These are phyloP conservation scores for Thelonectria olida DNA, from an alignment of 2,329 filamentous ascomycete species.

Conservation along the genomic window DNA sequence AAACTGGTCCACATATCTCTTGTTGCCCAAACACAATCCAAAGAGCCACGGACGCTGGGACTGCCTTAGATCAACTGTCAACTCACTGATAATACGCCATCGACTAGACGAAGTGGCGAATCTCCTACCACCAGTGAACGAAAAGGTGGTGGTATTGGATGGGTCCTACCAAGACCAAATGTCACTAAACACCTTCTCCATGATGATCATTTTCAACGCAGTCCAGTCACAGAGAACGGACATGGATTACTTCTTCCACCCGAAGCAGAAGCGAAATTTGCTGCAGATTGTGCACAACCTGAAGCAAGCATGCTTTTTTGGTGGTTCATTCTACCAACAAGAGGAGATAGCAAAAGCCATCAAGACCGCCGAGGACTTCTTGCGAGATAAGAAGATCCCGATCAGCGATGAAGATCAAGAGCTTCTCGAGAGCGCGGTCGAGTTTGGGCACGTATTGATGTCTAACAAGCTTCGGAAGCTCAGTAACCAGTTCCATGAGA, in stretches of 20 bases:
- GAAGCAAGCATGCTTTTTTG: slow-evolving; percentile 85
- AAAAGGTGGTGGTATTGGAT: slow-evolving; percentile 77
- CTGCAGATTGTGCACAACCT: slow-evolving; percentile 79
- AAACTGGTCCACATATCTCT: slow-evolving; percentile 79
- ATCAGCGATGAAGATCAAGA: slow-evolving; percentile 69
- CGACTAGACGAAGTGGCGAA: slow-evolving; percentile 73
- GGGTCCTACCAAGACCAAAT: slow-evolving; percentile 87
- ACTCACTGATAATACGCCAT: slow-evolving; percentile 85
- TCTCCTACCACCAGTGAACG: slow-evolving; percentile 76
- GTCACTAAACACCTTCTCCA: slow-evolving; percentile 84
- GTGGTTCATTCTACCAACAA: slow-evolving; percentile 77
- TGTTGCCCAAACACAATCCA: slow-evolving; percentile 62
- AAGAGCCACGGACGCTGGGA: slow-evolving; percentile 65
- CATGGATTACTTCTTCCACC: slow-evolving; percentile 89
- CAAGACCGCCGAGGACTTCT: slow-evolving; percentile 72
- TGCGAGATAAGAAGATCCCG: slow-evolving; percentile 67
- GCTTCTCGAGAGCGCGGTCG: slow-evolving; percentile 72
- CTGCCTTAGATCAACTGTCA: slow-evolving; percentile 75
- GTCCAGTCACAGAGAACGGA: slow-evolving; percentile 88
- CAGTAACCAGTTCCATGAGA: slow-evolving; percentile 77
- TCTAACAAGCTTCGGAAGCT: slow-evolving; percentile 70
- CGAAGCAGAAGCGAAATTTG: slow-evolving; percentile 73
- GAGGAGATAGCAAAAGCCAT: slow-evolving; percentile 71
- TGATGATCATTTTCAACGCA: slow-evolving; percentile 85
- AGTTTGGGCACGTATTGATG: slow-evolving; percentile 67